These are phyloP conservation scores for Colletotrichum theobromicola DNA, from an alignment of 2,329 filamentous ascomycete genomes.

Conservation along the genomic window DNA sequence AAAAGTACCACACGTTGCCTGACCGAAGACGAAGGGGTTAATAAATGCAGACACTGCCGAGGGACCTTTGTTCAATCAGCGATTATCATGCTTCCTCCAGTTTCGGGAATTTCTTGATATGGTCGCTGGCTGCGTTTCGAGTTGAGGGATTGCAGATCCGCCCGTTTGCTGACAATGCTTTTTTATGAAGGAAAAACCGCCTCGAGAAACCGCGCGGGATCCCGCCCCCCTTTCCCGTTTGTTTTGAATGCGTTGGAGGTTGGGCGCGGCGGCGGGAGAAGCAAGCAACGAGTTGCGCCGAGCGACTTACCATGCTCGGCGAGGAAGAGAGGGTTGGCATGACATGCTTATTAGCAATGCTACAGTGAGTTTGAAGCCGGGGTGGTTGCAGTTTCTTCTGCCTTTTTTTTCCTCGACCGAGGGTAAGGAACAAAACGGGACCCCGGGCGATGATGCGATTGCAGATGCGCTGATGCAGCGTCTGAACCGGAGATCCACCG, in stretches of 20 bases:
- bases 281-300: background rate
- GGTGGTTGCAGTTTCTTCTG: background rate
- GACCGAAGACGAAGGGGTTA: background rate
- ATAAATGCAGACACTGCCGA: background rate
- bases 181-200: background rate
- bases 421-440: background rate
- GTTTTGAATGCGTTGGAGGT: constrained; percentile 3
- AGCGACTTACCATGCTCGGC: background rate
- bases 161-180: background rate
- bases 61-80: background rate
- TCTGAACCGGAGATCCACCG: constrained; percentile 8
- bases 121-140: constrained; percentile 11
- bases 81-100: background rate
- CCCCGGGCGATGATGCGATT: constrained; percentile 5
- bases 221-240: background rate
- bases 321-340: background rate
- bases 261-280: background rate
- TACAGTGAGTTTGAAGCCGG: background rate
- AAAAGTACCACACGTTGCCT: background rate
- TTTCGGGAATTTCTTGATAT: constrained; percentile 3
- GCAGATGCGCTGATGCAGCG: background rate
- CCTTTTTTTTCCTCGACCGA: background rate
- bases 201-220: background rate
- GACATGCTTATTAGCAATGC: background rate
- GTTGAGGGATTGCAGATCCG: constrained; percentile 5